Conservation (phyloP, 179 eudicot genomes). For the Dionaea muscipula region DNA sequence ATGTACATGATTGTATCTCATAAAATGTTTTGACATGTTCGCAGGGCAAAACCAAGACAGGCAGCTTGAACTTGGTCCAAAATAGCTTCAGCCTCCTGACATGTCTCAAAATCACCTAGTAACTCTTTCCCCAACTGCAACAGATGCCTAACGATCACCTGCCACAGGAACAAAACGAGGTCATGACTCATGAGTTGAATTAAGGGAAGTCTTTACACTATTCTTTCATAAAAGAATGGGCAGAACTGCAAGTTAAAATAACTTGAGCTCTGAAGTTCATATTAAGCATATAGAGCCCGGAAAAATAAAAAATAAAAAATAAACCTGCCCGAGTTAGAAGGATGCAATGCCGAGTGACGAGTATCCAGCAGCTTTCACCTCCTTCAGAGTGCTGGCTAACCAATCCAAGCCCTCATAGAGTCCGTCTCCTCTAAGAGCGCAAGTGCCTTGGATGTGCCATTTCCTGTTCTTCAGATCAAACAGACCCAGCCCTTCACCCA, state of each 20-base stretch:
- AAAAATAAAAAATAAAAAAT: not conserved
- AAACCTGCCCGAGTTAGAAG: slow-evolving; percentile 34
- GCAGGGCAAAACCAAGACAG: not conserved
- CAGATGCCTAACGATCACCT: no score
- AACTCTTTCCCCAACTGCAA: no score
- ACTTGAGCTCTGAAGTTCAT: not conserved
- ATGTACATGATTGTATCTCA: not conserved
- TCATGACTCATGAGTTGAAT: no score
- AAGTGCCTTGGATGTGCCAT: slow-evolving; percentile 99
- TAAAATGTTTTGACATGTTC: not conserved
- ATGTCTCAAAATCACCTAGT: not conserved
- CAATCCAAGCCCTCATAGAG: slow-evolving; percentile 98
- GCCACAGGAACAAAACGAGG: no score
- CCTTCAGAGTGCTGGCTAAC: slow-evolving; percentile 90
- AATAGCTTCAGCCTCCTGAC: not conserved
- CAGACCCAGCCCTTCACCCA: slow-evolving; percentile 86
- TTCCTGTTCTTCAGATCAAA: slow-evolving; percentile 78
- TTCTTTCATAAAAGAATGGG: no score
- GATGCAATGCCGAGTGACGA: slow-evolving; percentile 62
- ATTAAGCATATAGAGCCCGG: not conserved
- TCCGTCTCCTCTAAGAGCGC: slow-evolving; percentile 92
- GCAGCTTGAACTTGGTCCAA: not conserved
- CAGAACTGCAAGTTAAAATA: not conserved
- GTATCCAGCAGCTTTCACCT: slow-evolving; percentile 64
- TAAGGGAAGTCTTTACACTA: no score